phyloP scores from a whole-genome alignment of 495 filamentous ascomycete genomes.

The Podospora conica region DNA sequence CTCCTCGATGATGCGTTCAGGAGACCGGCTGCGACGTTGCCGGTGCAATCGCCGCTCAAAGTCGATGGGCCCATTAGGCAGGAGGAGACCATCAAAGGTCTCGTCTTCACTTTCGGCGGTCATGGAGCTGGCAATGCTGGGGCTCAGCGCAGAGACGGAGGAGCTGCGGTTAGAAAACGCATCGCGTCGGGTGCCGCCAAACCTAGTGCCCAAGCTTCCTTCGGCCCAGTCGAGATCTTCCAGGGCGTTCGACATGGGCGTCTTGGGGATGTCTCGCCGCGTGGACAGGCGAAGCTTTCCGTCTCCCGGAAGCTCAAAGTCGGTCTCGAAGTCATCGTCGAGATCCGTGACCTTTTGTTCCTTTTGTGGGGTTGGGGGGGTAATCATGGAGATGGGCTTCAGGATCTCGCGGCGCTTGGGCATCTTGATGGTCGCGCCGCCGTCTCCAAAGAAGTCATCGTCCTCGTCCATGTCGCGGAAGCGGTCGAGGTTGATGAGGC shows the following conservation, averaged over 20 bases:
- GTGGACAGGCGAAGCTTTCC: constrained; percentile 56
- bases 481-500: constrained; percentile 47
- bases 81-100: constrained; percentile 72
- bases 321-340: constrained; percentile 67
- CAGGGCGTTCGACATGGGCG: constrained; percentile 47
- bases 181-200: constrained; percentile 77
- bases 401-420: constrained; percentile 50
- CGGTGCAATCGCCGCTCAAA: constrained; percentile 70
- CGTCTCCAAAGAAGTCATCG: constrained; percentile 57
- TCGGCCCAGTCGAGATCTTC: constrained; percentile 94
- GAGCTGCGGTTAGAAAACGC: constrained; percentile 72
- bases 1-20: constrained; percentile 34
- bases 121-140: constrained; percentile 82
- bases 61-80: constrained; percentile 77
- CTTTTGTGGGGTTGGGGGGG: constrained; percentile 49
- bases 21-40: constrained; percentile 50
- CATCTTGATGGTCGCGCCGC: constrained; percentile 59
- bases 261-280: constrained; percentile 52
- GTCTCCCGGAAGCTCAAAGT: constrained; percentile 64
- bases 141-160: constrained; percentile 80
- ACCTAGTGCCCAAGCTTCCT: constrained; percentile 80
- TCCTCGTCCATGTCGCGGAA: constrained; percentile 57
- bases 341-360: constrained; percentile 31
- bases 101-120: constrained; percentile 95
- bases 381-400: constrained; percentile 50